Evolutionary conservation across 768 basidiomycete species (phyloP).

Genomic region (Russula sp.): DNA sequence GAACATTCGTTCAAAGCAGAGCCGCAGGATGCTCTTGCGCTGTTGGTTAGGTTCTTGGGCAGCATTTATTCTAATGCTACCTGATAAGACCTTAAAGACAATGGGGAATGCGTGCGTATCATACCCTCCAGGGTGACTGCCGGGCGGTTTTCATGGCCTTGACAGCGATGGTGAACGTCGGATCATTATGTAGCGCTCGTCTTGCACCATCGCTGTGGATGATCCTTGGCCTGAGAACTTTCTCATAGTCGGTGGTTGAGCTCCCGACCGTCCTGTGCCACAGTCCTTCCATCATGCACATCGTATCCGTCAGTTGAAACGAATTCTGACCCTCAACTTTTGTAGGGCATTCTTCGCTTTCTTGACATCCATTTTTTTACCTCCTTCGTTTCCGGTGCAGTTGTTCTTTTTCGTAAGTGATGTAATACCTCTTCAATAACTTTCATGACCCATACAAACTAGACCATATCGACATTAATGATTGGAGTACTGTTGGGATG

Average conservation of each 20-base stretch:
- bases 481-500: slow-evolving; percentile 45
- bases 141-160: background rate
- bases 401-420: slow-evolving; percentile 40
- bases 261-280: background rate
- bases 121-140: background rate
- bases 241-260: too few relatives aligned
- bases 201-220: background rate
- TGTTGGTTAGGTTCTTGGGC: slow-evolving; percentile 38
- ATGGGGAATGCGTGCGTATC: slow-evolving; percentile 37
- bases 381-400: slow-evolving; percentile 42
- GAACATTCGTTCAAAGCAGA: slow-evolving; percentile 31
- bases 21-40: slow-evolving; percentile 34
- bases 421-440: background rate
- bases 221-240: background rate
- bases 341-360: slow-evolving; percentile 40
- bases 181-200: too few relatives aligned
- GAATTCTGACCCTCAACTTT: background rate
- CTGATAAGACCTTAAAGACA: slow-evolving; percentile 31
- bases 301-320: background rate
- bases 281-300: background rate
- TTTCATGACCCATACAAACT: background rate
- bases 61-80: slow-evolving; percentile 35
- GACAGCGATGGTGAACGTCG: background rate
- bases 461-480: slow-evolving; percentile 39
- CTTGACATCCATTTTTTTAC: slow-evolving; percentile 37